These are phyloP conservation scores for Fusarium goolgardi DNA, from an alignment of 2,329 filamentous ascomycete genomes.

Conservation along the genomic window DNA sequence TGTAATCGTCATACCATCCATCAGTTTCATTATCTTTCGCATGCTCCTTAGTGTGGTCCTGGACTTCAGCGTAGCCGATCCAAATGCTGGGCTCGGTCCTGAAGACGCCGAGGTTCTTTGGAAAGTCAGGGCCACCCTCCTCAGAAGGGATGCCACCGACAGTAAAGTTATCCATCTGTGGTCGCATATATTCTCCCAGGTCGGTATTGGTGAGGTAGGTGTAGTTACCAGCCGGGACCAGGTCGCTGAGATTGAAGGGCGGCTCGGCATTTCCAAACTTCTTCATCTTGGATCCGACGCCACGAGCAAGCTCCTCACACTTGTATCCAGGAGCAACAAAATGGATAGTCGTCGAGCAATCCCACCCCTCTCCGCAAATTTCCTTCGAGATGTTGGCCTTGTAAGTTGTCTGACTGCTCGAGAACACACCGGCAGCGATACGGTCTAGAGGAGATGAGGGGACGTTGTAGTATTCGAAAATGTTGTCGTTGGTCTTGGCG, in stretches of 20 bases:
- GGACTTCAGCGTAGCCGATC: constrained; percentile 35
- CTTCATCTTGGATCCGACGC: constrained; percentile 11
- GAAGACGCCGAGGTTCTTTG: constrained; percentile 31
- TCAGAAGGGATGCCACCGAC: neutral
- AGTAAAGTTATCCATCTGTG: constrained; percentile 22
- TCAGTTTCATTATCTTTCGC: neutral
- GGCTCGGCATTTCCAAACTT: constrained; percentile 5
- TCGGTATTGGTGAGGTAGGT: constrained; percentile 30
- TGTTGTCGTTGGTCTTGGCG: neutral
- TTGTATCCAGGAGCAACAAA: constrained; percentile 41
- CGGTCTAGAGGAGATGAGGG: constrained; percentile 3
- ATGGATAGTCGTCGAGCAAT: constrained; percentile 38
- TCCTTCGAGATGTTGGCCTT: constrained; percentile 19
- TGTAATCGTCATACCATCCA: constrained; percentile 37
- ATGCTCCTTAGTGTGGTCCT: constrained; percentile 14
- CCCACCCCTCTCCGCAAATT: constrained; percentile 36
- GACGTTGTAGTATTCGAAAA: constrained; percentile 37
- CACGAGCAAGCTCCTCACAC: constrained; percentile 33
- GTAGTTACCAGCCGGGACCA: constrained; percentile 28
- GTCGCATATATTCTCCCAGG: constrained; percentile 32
- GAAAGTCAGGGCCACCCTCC: constrained; percentile 3
- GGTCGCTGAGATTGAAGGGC: constrained; percentile 31
- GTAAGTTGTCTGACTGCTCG: constrained; percentile 17
- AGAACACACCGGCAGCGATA: constrained; percentile 34
- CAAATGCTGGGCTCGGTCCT: constrained; percentile 37